phyloP scores from a whole-genome alignment of 371 early-diverging fungal species.

The Actinomucor elegans region DNA sequence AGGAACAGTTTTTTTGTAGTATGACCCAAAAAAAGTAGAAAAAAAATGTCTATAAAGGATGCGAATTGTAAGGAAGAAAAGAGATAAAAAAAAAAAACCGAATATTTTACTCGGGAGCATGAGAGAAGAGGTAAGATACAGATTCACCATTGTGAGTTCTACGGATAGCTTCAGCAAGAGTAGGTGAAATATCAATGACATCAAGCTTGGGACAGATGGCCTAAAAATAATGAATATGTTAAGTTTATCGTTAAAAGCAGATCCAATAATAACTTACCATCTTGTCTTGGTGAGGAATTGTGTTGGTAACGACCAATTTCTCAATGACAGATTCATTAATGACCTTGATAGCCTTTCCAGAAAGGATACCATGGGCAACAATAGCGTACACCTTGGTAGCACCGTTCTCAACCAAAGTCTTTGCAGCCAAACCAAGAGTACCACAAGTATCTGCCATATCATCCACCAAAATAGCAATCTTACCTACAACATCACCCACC shows the following conservation, averaged over 20 bases:
- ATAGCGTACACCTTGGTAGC: constrained; percentile 94
- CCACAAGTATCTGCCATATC: constrained; percentile 99
- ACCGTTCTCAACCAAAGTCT: constrained; percentile 88
- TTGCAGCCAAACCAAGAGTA: constrained; percentile 91
- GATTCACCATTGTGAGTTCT: constrained; percentile 96
- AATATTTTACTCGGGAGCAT: constrained; percentile 43
- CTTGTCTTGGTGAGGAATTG: constrained; percentile 92
- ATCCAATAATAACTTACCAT: too few species aligned
- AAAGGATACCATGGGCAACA: constrained; percentile 93
- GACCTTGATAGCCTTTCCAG: constrained; percentile 89
- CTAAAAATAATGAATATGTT: too few species aligned
- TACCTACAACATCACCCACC: constrained; percentile 93
- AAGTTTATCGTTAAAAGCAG: too few species aligned
- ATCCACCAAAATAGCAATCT: constrained; percentile 93
- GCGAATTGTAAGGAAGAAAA: too few species aligned
- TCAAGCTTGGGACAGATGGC: constrained; percentile 87
- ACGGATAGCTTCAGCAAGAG: constrained; percentile 88
- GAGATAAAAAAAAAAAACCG: too few species aligned
- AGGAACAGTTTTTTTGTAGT: background rate
- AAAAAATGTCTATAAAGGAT: background rate
- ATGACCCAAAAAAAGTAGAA: background rate
- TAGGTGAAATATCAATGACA: constrained; percentile 90
- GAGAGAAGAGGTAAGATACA: constrained; percentile 83
- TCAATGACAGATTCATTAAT: constrained; percentile 87
- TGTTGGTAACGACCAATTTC: constrained; percentile 90